Evolutionary conservation across 306 rosid species (phyloP), one percentile per base, ranked within the genome.

Genomic region (Cucurbita argyrosperma): DNA sequence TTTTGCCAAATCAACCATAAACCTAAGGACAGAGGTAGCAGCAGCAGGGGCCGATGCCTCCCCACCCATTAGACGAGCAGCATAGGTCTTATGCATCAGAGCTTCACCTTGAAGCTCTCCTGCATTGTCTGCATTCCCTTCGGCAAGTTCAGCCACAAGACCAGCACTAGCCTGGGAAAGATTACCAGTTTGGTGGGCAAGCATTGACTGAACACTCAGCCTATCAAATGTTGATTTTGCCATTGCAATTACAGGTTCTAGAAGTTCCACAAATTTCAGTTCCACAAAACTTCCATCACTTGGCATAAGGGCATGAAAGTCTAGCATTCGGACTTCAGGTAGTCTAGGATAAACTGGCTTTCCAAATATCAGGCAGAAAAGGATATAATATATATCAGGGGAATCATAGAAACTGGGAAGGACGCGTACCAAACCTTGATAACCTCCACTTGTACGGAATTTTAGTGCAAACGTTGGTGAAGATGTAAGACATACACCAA

Each of bases 41-140:
- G 97, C 97, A 74, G 87, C 95, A 79, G 99, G 99, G 73, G 99
- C 99, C 47, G 97, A 87, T 75, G 99, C 99, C 85, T 91, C 96
- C 80, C 99, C 99, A 35, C 99, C 97, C 99, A 95, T 95, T 78
- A 95, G 85, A 70, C 99, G 99, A 74, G 99, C 99, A 45, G 99
- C 99, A 84, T 95, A 95, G 63, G 99, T 95, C 89, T 95, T 95
- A 82, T 95, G 99, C 99, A 95, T 88, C 80, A 95, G 80, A 35
- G 99, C 99, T 85, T 95, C 99, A 77, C 99, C 99, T 78, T 95
- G 99, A 82, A 95, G 96, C 87, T 95, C 97, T 64, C 99, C 99
- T 51, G 97, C 83, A 89, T 91, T 91, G 83, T 95, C 99, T 69
- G 96, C 89, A 87, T 86, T 87, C 76, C 87, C 96, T 66, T 95